phyloP scores from a whole-genome alignment of 169 alveolate genomes.

The Plasmodium berghei region DNA sequence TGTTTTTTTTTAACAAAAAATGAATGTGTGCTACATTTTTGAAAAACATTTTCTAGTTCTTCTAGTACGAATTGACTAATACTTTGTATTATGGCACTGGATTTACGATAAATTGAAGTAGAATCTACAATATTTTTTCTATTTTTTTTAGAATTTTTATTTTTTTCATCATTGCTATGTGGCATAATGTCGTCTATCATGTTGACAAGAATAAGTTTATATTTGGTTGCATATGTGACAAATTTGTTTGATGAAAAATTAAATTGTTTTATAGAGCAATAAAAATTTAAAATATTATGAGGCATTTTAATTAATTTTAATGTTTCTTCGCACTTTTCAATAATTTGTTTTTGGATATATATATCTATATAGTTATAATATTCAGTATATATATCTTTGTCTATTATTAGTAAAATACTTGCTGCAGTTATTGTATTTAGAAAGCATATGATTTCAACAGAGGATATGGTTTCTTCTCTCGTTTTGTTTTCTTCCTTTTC shows the following conservation, averaged over 20 bases:
- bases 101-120: too few relatives aligned
- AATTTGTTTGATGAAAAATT: constrained; percentile 31
- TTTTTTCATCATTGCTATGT: not conserved
- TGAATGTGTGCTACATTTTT: constrained; percentile 5
- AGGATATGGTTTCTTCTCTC: not conserved
- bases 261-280: constrained; percentile 13
- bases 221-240: not conserved
- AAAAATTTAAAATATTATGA: constrained; percentile 9
- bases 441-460: constrained; percentile 23
- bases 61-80: constrained; percentile 11
- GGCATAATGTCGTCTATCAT: not conserved
- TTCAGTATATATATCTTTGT: constrained; percentile 15
- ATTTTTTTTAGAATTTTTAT: not conserved
- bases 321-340: constrained; percentile 27
- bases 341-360: constrained; percentile 23
- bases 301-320: constrained; percentile 37
- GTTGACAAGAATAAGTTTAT: not conserved
- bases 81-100: not conserved
- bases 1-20: constrained; percentile 2
- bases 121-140: too few relatives aligned
- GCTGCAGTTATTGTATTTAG: constrained; percentile 11
- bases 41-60: constrained; percentile 19
- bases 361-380: not conserved
- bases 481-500: not conserved
- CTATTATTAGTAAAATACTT: constrained; percentile 28